phyloP scores from a whole-genome alignment of 768 basidiomycete species.

The Ephemerocybe angulata region DNA sequence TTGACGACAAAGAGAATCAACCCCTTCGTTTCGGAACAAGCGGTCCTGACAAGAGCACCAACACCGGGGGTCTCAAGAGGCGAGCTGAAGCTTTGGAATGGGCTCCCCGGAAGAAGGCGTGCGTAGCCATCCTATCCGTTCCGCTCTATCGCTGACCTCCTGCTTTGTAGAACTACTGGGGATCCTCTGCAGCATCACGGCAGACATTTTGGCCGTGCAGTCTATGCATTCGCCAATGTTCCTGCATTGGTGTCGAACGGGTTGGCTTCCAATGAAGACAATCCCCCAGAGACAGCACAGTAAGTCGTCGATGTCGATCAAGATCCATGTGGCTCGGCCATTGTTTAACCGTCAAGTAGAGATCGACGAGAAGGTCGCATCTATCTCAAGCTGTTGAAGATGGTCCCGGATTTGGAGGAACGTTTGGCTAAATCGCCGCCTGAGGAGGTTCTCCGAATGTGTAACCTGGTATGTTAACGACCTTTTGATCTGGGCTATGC shows the following conservation, averaged over 20 bases:
- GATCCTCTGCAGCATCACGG: neutral
- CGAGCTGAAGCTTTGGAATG: neutral
- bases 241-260: neutral
- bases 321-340: neutral
- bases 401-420: neutral
- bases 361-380: neutral
- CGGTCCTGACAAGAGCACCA: too few relatives aligned
- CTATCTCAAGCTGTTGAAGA: neutral
- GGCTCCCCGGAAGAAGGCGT: neutral
- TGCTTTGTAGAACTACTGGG: neutral
- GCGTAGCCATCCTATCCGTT: neutral
- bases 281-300: neutral
- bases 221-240: neutral
- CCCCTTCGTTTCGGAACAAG: too few relatives aligned
- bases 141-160: too few relatives aligned
- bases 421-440: neutral
- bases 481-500: neutral
- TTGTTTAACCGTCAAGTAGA: neutral
- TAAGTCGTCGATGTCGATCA: neutral
- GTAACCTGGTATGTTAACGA: neutral
- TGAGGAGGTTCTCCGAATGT: neutral
- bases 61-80: neutral
- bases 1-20: too few relatives aligned
- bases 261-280: neutral
- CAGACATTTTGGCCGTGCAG: neutral